Percentiles rank a stretch among this genome's conserved stretches.
Conservation (phyloP, 306 rosid genomes). For the Cucumis cinereus region DNA sequence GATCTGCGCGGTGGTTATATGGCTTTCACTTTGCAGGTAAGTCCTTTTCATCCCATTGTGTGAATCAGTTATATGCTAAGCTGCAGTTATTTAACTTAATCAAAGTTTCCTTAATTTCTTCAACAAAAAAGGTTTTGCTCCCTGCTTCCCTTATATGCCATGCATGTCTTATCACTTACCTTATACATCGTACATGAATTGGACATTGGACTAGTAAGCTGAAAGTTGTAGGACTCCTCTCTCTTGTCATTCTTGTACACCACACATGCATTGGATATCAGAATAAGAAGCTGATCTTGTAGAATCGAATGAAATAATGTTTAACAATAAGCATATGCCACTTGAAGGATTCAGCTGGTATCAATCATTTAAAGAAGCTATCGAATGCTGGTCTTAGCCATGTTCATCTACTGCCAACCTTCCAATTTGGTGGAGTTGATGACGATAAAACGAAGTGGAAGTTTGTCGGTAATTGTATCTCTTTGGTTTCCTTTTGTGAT, state of each 20-base stretch:
- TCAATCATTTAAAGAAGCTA: conserved; percentile 65
- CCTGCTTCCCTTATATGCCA: neutral
- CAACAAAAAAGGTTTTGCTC: neutral
- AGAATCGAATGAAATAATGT: neutral
- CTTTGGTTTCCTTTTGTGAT: neutral
- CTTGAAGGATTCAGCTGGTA: conserved; percentile 72
- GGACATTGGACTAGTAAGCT: neutral
- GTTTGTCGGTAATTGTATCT: conserved; percentile 42
- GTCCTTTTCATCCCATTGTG: neutral
- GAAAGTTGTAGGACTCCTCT: neutral
- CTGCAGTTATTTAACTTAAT: neutral
- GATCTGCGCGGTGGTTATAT: conserved; percentile 81
- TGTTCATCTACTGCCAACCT: conserved; percentile 77
- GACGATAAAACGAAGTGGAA: conserved; percentile 82
- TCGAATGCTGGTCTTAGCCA: conserved; percentile 81
- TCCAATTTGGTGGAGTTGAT: conserved; percentile 82
- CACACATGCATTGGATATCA: neutral
- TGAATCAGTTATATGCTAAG: neutral
- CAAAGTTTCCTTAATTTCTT: neutral
- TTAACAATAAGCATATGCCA: conserved; percentile 17
- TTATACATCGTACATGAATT: neutral
- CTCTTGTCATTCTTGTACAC: neutral
- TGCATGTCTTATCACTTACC: neutral
- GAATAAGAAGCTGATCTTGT: neutral
- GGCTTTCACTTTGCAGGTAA: conserved; percentile 74